These are phyloP conservation scores for Erythrobasidium yunnanense DNA, from an alignment of 768 basidiomycete genomes.

Conservation along the genomic window DNA sequence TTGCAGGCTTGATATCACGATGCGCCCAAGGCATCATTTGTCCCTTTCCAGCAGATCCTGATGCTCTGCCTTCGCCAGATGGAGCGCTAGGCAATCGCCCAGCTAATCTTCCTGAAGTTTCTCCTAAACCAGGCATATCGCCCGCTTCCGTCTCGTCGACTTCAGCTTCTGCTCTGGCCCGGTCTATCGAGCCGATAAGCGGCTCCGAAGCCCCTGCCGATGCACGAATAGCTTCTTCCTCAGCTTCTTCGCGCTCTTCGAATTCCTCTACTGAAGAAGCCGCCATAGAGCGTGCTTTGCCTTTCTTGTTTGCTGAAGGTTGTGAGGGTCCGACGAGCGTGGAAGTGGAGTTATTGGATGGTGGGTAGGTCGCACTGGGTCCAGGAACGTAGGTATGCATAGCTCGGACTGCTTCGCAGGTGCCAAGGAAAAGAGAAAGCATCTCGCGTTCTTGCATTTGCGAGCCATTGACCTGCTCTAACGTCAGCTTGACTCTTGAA, in stretches of 20 bases:
- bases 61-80: not conserved
- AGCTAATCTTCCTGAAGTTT: not conserved
- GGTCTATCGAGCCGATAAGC: conserved; percentile 16
- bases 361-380: conserved; percentile 23
- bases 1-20: conserved; percentile 71
- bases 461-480: conserved; percentile 54
- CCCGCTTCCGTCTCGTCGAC: conserved; percentile 34
- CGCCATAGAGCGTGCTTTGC: conserved; percentile 35
- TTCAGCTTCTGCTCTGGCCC: conserved; percentile 16
- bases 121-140: conserved; percentile 4
- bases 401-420: conserved; percentile 82
- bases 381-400: conserved; percentile 67
- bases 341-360: not conserved
- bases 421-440: conserved; percentile 79
- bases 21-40: conserved; percentile 78
- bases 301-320: not conserved
- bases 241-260: conserved; percentile 15
- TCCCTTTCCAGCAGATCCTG: not conserved
- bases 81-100: not conserved
- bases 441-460: conserved; percentile 81
- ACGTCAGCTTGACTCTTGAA: not conserved
- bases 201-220: conserved; percentile 26
- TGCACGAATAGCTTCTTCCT: conserved; percentile 17
- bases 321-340: not conserved
- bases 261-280: conserved; percentile 32